A percentile compares a stretch with the other conserved stretches of the same genome.
phyloP scores from a whole-genome alignment of 805 yeast genomes.

The Myxozyma sirexii region DNA sequence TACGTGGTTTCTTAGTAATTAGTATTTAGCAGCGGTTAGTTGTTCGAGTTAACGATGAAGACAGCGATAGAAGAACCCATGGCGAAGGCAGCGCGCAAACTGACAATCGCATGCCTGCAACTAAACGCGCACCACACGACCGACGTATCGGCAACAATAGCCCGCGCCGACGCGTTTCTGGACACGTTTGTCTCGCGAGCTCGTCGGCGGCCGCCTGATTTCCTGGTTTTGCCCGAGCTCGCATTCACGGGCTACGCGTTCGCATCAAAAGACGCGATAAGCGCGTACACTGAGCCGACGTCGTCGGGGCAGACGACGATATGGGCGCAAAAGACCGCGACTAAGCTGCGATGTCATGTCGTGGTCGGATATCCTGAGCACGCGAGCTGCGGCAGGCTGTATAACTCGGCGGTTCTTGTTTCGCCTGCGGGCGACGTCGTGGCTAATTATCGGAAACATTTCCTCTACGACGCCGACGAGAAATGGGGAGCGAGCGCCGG shows the following conservation, averaged over 20 bases:
- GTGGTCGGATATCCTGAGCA: constrained; percentile 85
- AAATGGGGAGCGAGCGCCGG: constrained; percentile 78
- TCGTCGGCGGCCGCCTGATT: constrained; percentile 45
- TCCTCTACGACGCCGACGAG: constrained; percentile 77
- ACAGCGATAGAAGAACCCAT: not conserved
- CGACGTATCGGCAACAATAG: constrained; percentile 17
- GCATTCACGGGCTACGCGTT: constrained; percentile 77
- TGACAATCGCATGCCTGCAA: constrained; percentile 26
- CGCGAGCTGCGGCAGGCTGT: too few relatives aligned
- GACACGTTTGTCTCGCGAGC: not conserved
- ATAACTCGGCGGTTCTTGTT: constrained; percentile 72
- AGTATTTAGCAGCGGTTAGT: too few relatives aligned
- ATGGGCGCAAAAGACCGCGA: constrained; percentile 54
- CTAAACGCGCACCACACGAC: constrained; percentile 25
- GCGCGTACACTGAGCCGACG: constrained; percentile 59
- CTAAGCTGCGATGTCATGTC: constrained; percentile 27
- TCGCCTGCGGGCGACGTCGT: constrained; percentile 60
- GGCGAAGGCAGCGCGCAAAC: not conserved
- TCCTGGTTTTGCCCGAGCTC: constrained; percentile 80
- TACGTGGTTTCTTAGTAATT: too few relatives aligned
- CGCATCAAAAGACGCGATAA: constrained; percentile 49
- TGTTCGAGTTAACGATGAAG: too few relatives aligned
- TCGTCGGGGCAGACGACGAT: constrained; percentile 52
- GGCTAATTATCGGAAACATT: constrained; percentile 73
- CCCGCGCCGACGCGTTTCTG: constrained; percentile 20